phyloP scores from a whole-genome alignment of 805 yeast genomes.

The Nakazawaea sp. region DNA sequence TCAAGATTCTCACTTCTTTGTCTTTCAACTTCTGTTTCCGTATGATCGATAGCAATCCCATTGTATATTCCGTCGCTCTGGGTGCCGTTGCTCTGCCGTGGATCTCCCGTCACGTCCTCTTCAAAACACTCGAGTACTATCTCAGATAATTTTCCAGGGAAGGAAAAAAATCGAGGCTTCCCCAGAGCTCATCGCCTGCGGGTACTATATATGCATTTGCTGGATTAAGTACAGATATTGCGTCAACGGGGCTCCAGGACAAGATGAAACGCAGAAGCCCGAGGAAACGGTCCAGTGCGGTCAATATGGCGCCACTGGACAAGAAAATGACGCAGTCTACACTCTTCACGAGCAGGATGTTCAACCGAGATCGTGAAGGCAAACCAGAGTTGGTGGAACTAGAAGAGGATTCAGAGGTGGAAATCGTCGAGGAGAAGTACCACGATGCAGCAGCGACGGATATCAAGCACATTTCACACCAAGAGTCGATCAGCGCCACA shows the following conservation, averaged over 20 bases:
- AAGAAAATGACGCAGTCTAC: constrained; percentile 4
- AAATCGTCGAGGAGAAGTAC: constrained; percentile 2
- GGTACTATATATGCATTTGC: no score
- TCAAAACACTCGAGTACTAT: no score
- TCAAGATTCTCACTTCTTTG: constrained; percentile 63
- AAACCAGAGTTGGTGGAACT: background rate
- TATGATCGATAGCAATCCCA: constrained; percentile 81
- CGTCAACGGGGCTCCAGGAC: no score
- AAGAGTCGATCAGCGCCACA: no score
- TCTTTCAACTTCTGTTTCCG: constrained; percentile 80
- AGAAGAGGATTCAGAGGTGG: constrained; percentile 7
- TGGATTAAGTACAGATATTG: no score
- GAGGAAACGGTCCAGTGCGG: no score
- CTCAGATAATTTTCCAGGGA: no score
- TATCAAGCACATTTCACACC: background rate
- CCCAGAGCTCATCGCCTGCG: no score
- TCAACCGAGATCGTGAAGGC: background rate
- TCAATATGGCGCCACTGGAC: no score
- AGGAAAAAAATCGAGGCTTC: no score
- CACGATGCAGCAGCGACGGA: background rate
- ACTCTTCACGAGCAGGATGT: background rate
- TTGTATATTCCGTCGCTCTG: constrained; percentile 19
- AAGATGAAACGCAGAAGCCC: no score
- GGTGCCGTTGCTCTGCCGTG: background rate
- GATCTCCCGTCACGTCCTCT: no score